Conservation (phyloP, 2,329 filamentous ascomycete species). For the Talaromyces marneffei region DNA sequence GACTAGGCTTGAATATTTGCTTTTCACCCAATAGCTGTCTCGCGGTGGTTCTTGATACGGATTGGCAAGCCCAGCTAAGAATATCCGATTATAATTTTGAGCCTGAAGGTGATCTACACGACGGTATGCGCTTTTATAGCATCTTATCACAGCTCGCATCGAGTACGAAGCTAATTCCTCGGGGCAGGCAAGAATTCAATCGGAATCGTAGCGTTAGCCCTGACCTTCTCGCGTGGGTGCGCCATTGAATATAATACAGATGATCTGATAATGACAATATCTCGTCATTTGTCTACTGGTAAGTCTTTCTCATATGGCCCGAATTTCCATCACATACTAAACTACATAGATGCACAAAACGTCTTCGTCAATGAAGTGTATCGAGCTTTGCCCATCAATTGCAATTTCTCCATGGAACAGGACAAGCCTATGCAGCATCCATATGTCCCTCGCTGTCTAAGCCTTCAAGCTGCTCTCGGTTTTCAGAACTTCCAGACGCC, state of each 20-base stretch:
- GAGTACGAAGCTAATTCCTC: neutral
- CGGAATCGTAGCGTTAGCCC: slow-evolving; percentile 57
- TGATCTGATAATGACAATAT: slow-evolving; percentile 62
- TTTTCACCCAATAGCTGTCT: slow-evolving; percentile 43
- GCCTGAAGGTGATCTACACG: slow-evolving; percentile 29
- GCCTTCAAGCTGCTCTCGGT: slow-evolving; percentile 71
- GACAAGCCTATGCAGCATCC: slow-evolving; percentile 68
- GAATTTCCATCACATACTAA: slow-evolving; percentile 15
- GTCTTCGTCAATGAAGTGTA: slow-evolving; percentile 63
- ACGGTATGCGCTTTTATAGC: slow-evolving; percentile 26
- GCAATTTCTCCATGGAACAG: slow-evolving; percentile 78
- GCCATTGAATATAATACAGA: slow-evolving; percentile 53
- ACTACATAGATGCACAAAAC: slow-evolving; percentile 50
- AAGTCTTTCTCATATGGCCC: slow-evolving; percentile 19
- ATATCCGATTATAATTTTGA: slow-evolving; percentile 39
- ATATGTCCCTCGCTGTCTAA: slow-evolving; percentile 68
- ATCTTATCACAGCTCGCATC: neutral
- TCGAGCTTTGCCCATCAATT: slow-evolving; percentile 62
- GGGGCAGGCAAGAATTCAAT: slow-evolving; percentile 40
- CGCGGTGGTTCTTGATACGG: slow-evolving; percentile 33
- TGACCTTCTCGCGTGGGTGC: slow-evolving; percentile 47
- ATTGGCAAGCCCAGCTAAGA: slow-evolving; percentile 35
- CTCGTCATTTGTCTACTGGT: slow-evolving; percentile 45
- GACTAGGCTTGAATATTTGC: slow-evolving; percentile 30
- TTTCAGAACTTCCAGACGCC: slow-evolving; percentile 59